Conservation (phyloP, 2,329 filamentous ascomycete species). For the Elsinoe necatrix region DNA sequence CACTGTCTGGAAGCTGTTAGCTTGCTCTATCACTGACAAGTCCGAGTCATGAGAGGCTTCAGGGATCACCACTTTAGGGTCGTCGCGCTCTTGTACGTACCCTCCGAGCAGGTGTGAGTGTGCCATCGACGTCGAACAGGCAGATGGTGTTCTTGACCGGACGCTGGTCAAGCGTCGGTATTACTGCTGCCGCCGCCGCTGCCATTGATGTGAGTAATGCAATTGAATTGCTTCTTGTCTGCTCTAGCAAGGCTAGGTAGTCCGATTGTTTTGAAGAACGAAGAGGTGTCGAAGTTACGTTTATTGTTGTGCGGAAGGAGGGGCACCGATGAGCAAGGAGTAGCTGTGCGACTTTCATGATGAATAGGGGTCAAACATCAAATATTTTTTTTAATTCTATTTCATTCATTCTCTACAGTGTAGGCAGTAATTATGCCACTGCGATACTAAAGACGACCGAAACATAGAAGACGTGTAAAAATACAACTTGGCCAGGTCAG, state of each 20-base stretch:
- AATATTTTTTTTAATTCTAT: not conserved
- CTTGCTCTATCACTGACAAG: not conserved
- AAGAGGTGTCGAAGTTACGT: not conserved
- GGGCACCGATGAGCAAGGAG: not conserved
- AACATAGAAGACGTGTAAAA: too few species aligned
- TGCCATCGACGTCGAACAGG: slow-evolving; percentile 94
- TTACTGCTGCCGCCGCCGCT: slow-evolving; percentile 40
- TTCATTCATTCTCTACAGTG: too few species aligned
- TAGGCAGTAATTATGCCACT: too few species aligned
- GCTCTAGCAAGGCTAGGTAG: not conserved
- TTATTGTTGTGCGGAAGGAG: not conserved
- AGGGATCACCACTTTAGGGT: too few species aligned
- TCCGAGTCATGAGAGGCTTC: not conserved
- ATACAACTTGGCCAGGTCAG: too few species aligned
- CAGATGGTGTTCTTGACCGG: slow-evolving; percentile 87
- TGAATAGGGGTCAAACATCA: not conserved
- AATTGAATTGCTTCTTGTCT: not conserved
- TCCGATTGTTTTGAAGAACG: too few species aligned
- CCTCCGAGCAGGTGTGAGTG: slow-evolving; percentile 71
- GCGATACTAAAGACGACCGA: too few species aligned
- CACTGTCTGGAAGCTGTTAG: slow-evolving; percentile 45
- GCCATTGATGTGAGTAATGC: slow-evolving; percentile 20
- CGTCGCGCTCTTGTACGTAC: slow-evolving; percentile 40
- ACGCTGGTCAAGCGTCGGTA: slow-evolving; percentile 71
- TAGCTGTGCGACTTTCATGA: not conserved